A percentile compares a stretch with the other conserved stretches of the same genome.
Evolutionary conservation across 2,329 filamentous ascomycete species (phyloP).

Genomic region (Talaromyces sp.): DNA sequence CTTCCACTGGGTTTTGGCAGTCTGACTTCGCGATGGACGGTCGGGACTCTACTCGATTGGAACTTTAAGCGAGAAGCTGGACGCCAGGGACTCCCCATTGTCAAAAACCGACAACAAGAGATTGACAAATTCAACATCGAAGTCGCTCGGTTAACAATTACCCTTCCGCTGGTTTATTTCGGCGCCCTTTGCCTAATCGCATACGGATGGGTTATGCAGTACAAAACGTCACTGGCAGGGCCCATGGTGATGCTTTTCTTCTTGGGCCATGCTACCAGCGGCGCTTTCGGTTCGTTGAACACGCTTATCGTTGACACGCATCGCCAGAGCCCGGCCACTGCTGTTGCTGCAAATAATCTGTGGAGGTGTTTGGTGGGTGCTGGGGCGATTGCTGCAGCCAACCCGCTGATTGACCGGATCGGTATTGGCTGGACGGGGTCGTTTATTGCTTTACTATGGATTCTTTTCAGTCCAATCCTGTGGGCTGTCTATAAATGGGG

Average conservation of each 20-base stretch:
- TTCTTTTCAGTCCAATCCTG: conserved; percentile 17
- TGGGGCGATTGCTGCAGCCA: conserved; percentile 24
- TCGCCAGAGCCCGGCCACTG: conserved; percentile 34
- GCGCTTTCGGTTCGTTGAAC: conserved; percentile 4
- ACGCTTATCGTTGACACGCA: conserved; percentile 15
- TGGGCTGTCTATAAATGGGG: conserved; percentile 18
- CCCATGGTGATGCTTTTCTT: conserved; percentile 37
- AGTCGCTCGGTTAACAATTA: conserved; percentile 36
- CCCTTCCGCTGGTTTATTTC: conserved; percentile 21
- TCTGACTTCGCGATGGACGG: conserved; percentile 33
- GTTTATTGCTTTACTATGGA: conserved; percentile 18
- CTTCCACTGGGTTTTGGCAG: conserved; percentile 38
- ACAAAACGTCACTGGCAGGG: conserved; percentile 25
- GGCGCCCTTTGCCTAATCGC: conserved; percentile 20
- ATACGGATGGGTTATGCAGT: conserved; percentile 40
- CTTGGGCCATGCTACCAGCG: conserved; percentile 31
- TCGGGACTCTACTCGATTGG: conserved; percentile 36
- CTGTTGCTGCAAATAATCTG: conserved; percentile 41
- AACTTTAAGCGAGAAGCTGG: conserved; percentile 37
- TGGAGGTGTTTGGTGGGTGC: conserved; percentile 40
- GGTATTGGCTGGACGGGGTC: conserved; percentile 22
- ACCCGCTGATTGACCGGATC: conserved; percentile 19
- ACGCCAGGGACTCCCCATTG: conserved; percentile 24
- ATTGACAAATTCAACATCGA: conserved; percentile 40
- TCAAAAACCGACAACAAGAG: conserved; percentile 30